These are phyloP conservation scores for Abrus pulchellus DNA, from an alignment of 306 rosid genomes.

Conservation along the genomic window DNA sequence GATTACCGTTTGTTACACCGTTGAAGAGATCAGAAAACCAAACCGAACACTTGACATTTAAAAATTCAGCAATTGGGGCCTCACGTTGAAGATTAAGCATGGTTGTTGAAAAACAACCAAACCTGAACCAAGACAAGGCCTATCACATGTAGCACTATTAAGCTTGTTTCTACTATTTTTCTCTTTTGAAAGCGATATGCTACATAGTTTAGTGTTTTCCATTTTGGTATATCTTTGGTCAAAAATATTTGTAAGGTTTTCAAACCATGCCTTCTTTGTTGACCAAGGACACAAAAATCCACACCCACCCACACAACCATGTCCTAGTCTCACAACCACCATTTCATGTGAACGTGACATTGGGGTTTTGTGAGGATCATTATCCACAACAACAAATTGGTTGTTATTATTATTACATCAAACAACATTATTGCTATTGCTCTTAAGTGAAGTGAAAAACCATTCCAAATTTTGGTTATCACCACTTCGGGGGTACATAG, in stretches of 20 bases:
- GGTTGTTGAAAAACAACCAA: constrained; percentile 45
- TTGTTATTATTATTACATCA: background rate
- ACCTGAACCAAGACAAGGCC: background rate
- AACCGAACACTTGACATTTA: constrained; percentile 26
- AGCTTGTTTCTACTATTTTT: background rate
- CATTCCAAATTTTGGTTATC: background rate
- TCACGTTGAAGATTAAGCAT: constrained; percentile 21
- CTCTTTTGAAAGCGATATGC: constrained; percentile 41
- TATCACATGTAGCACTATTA: background rate
- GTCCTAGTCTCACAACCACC: constrained; percentile 56
- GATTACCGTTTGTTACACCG: constrained; percentile 56
- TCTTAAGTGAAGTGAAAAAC: background rate
- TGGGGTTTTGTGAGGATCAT: constrained; percentile 41
- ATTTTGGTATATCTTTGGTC: constrained; percentile 34
- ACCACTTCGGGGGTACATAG: background rate
- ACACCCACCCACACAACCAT: constrained; percentile 51
- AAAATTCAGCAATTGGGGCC: background rate
- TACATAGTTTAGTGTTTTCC: constrained; percentile 46
- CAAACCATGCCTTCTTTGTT: constrained; percentile 72
- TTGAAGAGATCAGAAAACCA: constrained; percentile 33
- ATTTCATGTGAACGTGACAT: constrained; percentile 26
- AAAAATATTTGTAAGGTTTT: constrained; percentile 37
- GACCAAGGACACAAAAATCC: constrained; percentile 54
- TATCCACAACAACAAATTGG: background rate
- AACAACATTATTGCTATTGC: no score